phyloP scores from a whole-genome alignment of 805 yeast genomes.

The Tetrapisispora iriomotensis region DNA sequence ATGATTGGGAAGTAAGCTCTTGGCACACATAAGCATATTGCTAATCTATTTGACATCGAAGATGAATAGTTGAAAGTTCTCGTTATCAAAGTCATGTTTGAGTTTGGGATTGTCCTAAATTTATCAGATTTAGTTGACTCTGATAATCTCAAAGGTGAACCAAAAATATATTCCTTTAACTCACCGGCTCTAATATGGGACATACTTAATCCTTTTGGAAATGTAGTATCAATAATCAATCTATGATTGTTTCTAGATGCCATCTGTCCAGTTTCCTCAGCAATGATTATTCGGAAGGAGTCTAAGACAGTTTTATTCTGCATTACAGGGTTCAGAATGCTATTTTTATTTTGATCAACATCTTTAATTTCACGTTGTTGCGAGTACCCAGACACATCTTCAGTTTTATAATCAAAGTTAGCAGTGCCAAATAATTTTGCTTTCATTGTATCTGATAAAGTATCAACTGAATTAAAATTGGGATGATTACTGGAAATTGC shows the following conservation, averaged over 20 bases:
- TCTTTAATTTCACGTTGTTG: too few relatives aligned
- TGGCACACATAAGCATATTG: constrained; percentile 29
- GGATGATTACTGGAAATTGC: background rate
- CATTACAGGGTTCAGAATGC: background rate
- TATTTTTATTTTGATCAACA: background rate
- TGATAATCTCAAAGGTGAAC: constrained; percentile 30
- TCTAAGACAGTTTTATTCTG: background rate
- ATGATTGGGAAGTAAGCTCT: constrained; percentile 21
- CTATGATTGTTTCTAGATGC: constrained; percentile 30
- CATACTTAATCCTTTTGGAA: constrained; percentile 15
- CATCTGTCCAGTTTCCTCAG: constrained; percentile 32
- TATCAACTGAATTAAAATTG: constrained; percentile 11
- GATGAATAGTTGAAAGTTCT: constrained; percentile 23
- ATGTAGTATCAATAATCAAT: constrained; percentile 27
- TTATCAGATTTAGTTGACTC: constrained; percentile 23
- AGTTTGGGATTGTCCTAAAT: constrained; percentile 21
- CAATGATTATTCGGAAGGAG: constrained; percentile 27
- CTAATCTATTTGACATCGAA: constrained; percentile 19
- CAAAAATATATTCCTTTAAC: constrained; percentile 32
- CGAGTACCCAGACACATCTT: too few relatives aligned
- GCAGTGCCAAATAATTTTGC: constrained; percentile 22
- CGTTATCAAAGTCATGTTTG: constrained; percentile 27
- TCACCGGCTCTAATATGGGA: constrained; percentile 26
- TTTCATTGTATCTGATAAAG: constrained; percentile 23
- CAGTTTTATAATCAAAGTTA: constrained; percentile 2